Evolutionary conservation across 148 eudicot species (phyloP).

Genomic region (Beta vulgaris): DNA sequence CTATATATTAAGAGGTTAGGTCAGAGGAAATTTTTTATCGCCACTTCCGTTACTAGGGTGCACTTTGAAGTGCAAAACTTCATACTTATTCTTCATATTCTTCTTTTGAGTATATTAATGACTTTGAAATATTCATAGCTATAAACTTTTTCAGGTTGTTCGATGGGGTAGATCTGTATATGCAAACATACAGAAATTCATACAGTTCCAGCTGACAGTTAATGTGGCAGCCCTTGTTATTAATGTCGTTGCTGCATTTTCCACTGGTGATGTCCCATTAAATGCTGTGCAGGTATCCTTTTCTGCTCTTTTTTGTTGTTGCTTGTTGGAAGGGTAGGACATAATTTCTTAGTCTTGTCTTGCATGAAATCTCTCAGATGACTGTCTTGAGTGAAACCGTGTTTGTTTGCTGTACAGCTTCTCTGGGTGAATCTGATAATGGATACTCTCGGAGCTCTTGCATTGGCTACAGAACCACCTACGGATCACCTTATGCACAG

Average conservation of each 20-base stretch:
- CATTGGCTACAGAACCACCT: constrained; percentile 98
- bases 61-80: neutral
- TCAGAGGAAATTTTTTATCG: neutral
- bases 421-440: constrained; percentile 96
- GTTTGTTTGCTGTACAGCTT: constrained; percentile 48
- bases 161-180: constrained; percentile 97
- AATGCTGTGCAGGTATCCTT: constrained; percentile 79
- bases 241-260: constrained; percentile 88
- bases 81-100: neutral
- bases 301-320: constrained; percentile 9
- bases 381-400: neutral
- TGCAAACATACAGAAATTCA: constrained; percentile 91
- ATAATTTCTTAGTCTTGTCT: neutral
- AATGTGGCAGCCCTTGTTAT: constrained; percentile 94
- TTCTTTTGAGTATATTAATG: neutral
- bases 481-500: constrained; percentile 88
- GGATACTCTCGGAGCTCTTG: constrained; percentile 98
- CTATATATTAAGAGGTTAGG: neutral
- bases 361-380: neutral
- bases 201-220: constrained; percentile 92
- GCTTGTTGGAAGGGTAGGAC: neutral
- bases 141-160: constrained; percentile 61
- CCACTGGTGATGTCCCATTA: constrained; percentile 81
- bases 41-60: neutral
- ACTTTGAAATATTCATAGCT: neutral